Percentiles rank a stretch among this genome's conserved stretches.
Evolutionary conservation across 2,329 filamentous ascomycete species (phyloP).

Genomic region (Bertia moriformis): DNA sequence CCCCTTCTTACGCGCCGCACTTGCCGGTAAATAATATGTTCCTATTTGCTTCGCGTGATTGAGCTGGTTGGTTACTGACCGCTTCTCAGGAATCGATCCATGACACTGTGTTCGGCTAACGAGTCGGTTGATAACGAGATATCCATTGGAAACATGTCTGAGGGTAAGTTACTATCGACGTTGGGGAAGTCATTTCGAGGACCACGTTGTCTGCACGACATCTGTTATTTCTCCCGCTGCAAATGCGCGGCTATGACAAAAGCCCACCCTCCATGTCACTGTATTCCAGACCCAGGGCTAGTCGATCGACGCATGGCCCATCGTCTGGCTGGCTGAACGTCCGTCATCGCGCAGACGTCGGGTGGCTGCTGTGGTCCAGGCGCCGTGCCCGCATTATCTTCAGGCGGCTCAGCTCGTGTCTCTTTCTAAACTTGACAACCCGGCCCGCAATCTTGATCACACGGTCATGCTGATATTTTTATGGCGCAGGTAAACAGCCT

Average conservation of each 20-base stretch:
- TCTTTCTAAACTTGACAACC: background rate
- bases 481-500: background rate
- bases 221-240: background rate
- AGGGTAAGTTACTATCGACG: too few relatives aligned
- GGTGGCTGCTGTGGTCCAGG: background rate
- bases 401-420: background rate
- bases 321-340: background rate
- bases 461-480: background rate
- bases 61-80: background rate
- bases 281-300: background rate
- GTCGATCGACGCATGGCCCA: background rate
- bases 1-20: background rate
- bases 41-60: background rate
- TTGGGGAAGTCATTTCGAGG: background rate
- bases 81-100: background rate
- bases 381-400: background rate
- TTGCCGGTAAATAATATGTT: background rate
- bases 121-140: background rate
- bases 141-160: too few relatives aligned
- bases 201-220: background rate
- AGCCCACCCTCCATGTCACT: background rate
- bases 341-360: background rate
- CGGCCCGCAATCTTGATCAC: conserved; percentile 1
- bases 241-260: background rate
- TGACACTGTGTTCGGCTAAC: background rate